Percentiles rank a stretch among this genome's conserved stretches.
These are phyloP conservation scores for Fusarium nematophilum DNA, from an alignment of 2,329 filamentous ascomycete genomes.

Conservation along the genomic window DNA sequence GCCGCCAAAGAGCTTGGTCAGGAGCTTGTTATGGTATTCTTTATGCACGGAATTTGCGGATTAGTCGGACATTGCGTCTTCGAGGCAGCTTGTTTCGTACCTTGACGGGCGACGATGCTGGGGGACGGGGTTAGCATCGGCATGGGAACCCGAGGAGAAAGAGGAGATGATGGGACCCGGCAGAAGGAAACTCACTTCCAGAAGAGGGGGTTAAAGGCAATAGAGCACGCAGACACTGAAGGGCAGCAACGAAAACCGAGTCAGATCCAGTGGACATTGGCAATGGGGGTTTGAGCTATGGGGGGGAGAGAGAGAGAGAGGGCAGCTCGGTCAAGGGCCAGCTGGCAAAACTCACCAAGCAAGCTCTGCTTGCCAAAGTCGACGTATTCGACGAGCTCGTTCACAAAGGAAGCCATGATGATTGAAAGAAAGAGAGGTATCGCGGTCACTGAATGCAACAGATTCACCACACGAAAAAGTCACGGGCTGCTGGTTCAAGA, in stretches of 20 bases:
- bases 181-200: conserved; percentile 85
- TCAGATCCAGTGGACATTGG: conserved; percentile 27
- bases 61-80: conserved; percentile 22
- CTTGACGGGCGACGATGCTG: conserved; percentile 86
- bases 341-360: conserved; percentile 63
- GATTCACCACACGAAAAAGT: conserved; percentile 33
- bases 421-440: conserved; percentile 12
- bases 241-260: conserved; percentile 12
- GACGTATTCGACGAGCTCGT: conserved; percentile 70
- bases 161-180: not conserved
- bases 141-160: too few species aligned
- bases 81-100: conserved; percentile 60
- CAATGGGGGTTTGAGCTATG: conserved; percentile 30
- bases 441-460: conserved; percentile 31
- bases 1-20: conserved; percentile 88
- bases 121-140: conserved; percentile 50
- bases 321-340: conserved; percentile 15
- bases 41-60: conserved; percentile 20
- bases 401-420: conserved; percentile 54
- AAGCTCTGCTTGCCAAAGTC: conserved; percentile 76
- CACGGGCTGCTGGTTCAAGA: conserved; percentile 7
- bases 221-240: conserved; percentile 81
- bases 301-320: conserved; percentile 1
- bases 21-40: conserved; percentile 93
- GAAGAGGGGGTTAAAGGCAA: conserved; percentile 97